Percentiles rank a stretch among this genome's conserved stretches.
phyloP scores from a whole-genome alignment of 805 yeast species.

The Diddensiella santjacobensis region DNA sequence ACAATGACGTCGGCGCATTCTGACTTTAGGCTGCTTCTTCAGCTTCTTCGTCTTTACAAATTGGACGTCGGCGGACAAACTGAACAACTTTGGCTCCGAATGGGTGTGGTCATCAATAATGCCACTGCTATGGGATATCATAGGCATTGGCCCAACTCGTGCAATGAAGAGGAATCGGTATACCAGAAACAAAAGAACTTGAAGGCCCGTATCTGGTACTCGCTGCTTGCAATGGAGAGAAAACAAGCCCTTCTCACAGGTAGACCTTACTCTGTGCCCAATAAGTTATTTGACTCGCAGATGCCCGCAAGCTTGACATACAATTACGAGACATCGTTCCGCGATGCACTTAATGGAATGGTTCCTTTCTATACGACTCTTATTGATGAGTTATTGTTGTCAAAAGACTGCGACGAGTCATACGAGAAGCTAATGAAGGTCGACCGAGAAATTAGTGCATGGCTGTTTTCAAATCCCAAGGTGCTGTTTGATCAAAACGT shows the following conservation, averaged over 20 bases:
- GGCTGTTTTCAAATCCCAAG: slow-evolving; percentile 9
- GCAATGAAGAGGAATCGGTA: not conserved
- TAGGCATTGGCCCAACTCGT: slow-evolving; percentile 18
- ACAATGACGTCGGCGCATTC: slow-evolving; percentile 2
- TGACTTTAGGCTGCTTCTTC: slow-evolving; percentile 9
- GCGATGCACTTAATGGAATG: slow-evolving; percentile 15
- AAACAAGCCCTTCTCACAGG: slow-evolving; percentile 17
- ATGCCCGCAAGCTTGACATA: slow-evolving; percentile 3
- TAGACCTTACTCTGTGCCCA: slow-evolving; percentile 14
- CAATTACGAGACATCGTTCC: slow-evolving; percentile 16
- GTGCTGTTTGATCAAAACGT: not conserved
- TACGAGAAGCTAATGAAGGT: slow-evolving; percentile 10
- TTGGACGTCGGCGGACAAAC: slow-evolving; percentile 13
- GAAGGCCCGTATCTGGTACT: slow-evolving; percentile 15
- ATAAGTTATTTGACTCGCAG: slow-evolving; percentile 9
- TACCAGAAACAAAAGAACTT: not conserved
- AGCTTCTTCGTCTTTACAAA: slow-evolving; percentile 12
- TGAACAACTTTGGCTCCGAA: slow-evolving; percentile 37
- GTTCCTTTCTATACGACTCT: slow-evolving; percentile 16
- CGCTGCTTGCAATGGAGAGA: slow-evolving; percentile 14
- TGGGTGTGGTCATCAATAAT: slow-evolving; percentile 41
- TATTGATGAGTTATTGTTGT: slow-evolving; percentile 11
- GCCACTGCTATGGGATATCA: slow-evolving; percentile 42
- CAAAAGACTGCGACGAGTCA: slow-evolving; percentile 2
- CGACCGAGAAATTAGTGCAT: slow-evolving; percentile 16